Percentiles rank a stretch among this genome's conserved stretches.
Evolutionary conservation across 306 rosid genomes (phyloP).

Genomic region (Prunus mongolica): DNA sequence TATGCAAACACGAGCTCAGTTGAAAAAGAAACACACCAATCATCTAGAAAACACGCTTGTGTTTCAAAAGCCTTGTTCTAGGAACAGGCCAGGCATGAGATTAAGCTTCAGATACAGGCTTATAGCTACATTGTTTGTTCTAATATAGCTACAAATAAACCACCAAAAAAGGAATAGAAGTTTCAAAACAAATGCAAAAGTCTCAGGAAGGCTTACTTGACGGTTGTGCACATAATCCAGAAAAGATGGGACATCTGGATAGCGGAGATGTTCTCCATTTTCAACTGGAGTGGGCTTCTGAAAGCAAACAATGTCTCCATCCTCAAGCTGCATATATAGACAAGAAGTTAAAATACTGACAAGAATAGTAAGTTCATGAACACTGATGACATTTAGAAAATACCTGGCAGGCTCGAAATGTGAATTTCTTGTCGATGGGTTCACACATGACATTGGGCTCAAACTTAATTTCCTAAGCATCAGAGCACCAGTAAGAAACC

Average conservation of each 20-base stretch:
- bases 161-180: background rate
- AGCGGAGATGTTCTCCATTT: slow-evolving; percentile 51
- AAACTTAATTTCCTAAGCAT: slow-evolving; percentile 82
- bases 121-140: background rate
- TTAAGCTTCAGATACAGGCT: background rate
- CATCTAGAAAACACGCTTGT: background rate
- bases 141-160: background rate
- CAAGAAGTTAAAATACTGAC: slow-evolving; percentile 12
- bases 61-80: background rate
- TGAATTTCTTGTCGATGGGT: slow-evolving; percentile 78
- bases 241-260: slow-evolving; percentile 91
- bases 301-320: slow-evolving; percentile 91
- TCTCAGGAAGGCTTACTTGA: slow-evolving; percentile 46
- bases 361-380: background rate
- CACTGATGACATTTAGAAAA: background rate
- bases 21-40: background rate
- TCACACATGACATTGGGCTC: slow-evolving; percentile 98
- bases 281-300: slow-evolving; percentile 62
- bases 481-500: slow-evolving; percentile 3
- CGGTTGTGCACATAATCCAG: slow-evolving; percentile 92
- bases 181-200: background rate
- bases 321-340: slow-evolving; percentile 67
- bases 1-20: background rate
- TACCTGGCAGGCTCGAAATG: slow-evolving; percentile 93
- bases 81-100: background rate